Percentiles rank a stretch among this genome's conserved stretches.
phyloP scores from a whole-genome alignment of 768 basidiomycete species.

The Termitomyces sp. region DNA sequence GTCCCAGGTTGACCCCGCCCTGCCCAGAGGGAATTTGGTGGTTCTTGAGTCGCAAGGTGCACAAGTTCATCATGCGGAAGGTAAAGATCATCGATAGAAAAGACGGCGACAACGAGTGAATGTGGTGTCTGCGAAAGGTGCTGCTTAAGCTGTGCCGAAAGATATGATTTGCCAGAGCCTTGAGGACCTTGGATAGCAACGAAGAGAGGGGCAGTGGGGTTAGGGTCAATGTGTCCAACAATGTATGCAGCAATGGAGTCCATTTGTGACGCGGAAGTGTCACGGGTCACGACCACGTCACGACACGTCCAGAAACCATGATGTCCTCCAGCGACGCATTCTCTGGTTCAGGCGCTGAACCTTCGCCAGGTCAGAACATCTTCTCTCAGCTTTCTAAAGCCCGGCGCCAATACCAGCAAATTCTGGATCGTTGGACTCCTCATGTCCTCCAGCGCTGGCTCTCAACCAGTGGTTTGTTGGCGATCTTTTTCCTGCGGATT shows the following conservation, averaged over 20 bases:
- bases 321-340: slow-evolving; percentile 37
- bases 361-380: slow-evolving; percentile 43
- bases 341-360: slow-evolving; percentile 35
- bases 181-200: slow-evolving; percentile 91
- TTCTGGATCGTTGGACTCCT: slow-evolving; percentile 91
- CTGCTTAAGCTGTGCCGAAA: slow-evolving; percentile 51
- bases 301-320: slow-evolving; percentile 27
- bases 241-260: slow-evolving; percentile 17
- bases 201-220: slow-evolving; percentile 53
- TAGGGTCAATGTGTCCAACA: slow-evolving; percentile 22
- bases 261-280: slow-evolving; percentile 9
- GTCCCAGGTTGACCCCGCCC: slow-evolving; percentile 95
- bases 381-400: slow-evolving; percentile 42
- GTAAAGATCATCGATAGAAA: slow-evolving; percentile 87
- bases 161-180: slow-evolving; percentile 87
- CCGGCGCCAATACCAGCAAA: slow-evolving; percentile 79
- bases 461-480: slow-evolving; percentile 61
- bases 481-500: slow-evolving; percentile 80
- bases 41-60: slow-evolving; percentile 46
- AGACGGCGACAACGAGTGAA: slow-evolving; percentile 49
- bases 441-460: slow-evolving; percentile 88
- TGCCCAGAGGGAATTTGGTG: slow-evolving; percentile 59
- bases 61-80: slow-evolving; percentile 60
- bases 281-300: slow-evolving; percentile 14
- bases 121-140: slow-evolving; percentile 38